phyloP scores from a whole-genome alignment of 179 eudicot species.

The Gypsophila paniculata region DNA sequence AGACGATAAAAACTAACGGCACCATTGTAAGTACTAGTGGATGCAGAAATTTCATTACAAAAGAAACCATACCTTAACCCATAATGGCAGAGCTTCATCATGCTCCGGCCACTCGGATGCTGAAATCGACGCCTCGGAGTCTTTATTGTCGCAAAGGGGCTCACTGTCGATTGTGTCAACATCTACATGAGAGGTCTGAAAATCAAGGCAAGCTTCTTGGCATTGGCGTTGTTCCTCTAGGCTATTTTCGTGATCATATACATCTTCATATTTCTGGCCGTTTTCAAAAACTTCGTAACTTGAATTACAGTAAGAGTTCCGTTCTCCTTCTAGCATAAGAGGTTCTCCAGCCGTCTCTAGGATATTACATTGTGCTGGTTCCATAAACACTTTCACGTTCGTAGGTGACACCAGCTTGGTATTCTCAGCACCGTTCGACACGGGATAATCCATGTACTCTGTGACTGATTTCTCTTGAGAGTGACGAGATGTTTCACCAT shows the following conservation, averaged over 20 bases:
- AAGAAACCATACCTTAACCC: slow-evolving; percentile 75
- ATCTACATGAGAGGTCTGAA: slow-evolving; percentile 49
- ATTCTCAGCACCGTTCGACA: slow-evolving; percentile 36
- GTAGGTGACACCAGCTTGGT: slow-evolving; percentile 29
- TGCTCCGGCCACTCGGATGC: slow-evolving; percentile 51
- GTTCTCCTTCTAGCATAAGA: slow-evolving; percentile 32
- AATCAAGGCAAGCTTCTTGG: slow-evolving; percentile 42
- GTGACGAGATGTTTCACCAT: slow-evolving; percentile 48
- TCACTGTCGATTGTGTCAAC: slow-evolving; percentile 55
- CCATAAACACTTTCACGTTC: slow-evolving; percentile 32
- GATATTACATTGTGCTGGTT: slow-evolving; percentile 29
- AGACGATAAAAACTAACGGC: slow-evolving; percentile 1
- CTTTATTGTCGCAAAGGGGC: slow-evolving; percentile 34
- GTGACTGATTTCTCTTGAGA: slow-evolving; percentile 42
- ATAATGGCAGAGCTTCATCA: slow-evolving; percentile 74
- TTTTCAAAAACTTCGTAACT: slow-evolving; percentile 37
- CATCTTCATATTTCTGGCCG: slow-evolving; percentile 37
- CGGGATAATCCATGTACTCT: slow-evolving; percentile 35
- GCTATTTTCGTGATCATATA: slow-evolving; percentile 47
- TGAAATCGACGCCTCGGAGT: slow-evolving; percentile 38
- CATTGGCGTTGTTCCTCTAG: slow-evolving; percentile 33
- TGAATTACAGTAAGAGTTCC: slow-evolving; percentile 33
- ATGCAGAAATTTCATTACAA: slow-evolving; percentile 8
- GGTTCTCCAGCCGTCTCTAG: slow-evolving; percentile 34
- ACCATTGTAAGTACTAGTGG: not conserved